These are phyloP conservation scores for Lachnellula cervina DNA, from an alignment of 2,329 filamentous ascomycete genomes.

Conservation along the genomic window DNA sequence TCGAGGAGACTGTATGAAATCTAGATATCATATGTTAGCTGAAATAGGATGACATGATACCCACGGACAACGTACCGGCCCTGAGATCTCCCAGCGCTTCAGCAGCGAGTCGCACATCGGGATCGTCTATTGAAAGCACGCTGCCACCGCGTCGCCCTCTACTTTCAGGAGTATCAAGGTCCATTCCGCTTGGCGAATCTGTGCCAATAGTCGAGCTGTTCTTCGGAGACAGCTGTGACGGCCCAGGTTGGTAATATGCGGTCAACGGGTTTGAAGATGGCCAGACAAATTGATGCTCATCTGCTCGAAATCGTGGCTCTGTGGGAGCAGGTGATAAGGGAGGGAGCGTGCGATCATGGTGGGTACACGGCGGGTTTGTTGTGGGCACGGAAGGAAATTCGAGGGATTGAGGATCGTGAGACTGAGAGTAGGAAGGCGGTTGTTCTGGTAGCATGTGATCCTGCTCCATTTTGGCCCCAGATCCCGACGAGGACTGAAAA, in stretches of 20 bases:
- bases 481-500: conserved; percentile 13
- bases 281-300: conserved; percentile 27
- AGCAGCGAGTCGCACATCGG: conserved; percentile 65
- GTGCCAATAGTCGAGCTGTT: conserved; percentile 9
- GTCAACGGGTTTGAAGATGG: conserved; percentile 32
- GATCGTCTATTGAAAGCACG: conserved; percentile 51
- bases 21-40: conserved; percentile 34
- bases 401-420: conserved; percentile 27
- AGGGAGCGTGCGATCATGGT: conserved; percentile 30
- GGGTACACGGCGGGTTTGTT: conserved; percentile 24
- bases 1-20: conserved; percentile 62
- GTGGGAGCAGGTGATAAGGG: conserved; percentile 23
- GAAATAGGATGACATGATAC: conserved; percentile 9
- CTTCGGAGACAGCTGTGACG: conserved; percentile 28
- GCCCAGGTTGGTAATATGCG: conserved; percentile 31
- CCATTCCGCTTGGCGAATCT: conserved; percentile 28
- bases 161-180: conserved; percentile 28
- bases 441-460: conserved; percentile 30
- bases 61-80: conserved; percentile 51
- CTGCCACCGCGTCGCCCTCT: conserved; percentile 28
- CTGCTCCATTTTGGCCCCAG: conserved; percentile 26
- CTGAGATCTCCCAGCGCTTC: conserved; percentile 71
- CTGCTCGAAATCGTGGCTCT: conserved; percentile 21
- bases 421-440: conserved; percentile 29
- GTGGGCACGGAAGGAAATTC: conserved; percentile 26